These are phyloP conservation scores for Pseudogymnoascus sp. DNA, from an alignment of 2,329 filamentous ascomycete species.

Conservation along the genomic window DNA sequence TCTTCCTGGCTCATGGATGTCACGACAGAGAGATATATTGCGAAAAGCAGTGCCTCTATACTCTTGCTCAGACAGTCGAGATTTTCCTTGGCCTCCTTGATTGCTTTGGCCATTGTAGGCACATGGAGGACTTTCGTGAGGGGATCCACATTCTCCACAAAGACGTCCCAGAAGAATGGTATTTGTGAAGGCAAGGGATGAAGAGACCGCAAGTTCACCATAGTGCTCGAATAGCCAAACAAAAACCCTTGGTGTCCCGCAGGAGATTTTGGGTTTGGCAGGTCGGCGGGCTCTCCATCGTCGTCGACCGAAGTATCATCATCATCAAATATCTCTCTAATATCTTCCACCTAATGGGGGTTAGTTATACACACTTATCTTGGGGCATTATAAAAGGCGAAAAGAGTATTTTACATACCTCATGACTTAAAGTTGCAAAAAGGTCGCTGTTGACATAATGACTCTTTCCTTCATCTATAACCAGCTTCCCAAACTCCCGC, in stretches of 20 bases:
- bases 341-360: slow-evolving; percentile 19
- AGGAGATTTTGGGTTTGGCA: slow-evolving; percentile 18
- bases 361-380: not conserved
- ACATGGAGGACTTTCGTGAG: slow-evolving; percentile 64
- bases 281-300: slow-evolving; percentile 15
- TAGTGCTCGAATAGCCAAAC: slow-evolving; percentile 64
- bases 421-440: slow-evolving; percentile 64
- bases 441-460: slow-evolving; percentile 71
- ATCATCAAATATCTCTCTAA: slow-evolving; percentile 25
- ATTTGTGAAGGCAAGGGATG: slow-evolving; percentile 61
- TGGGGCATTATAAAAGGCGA: not conserved
- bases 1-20: slow-evolving; percentile 30
- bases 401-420: slow-evolving; percentile 39
- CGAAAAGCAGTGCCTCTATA: slow-evolving; percentile 42
- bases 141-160: slow-evolving; percentile 66
- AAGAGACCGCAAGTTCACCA: slow-evolving; percentile 54
- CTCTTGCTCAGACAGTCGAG: slow-evolving; percentile 43
- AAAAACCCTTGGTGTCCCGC: slow-evolving; percentile 61
- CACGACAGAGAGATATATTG: slow-evolving; percentile 47
- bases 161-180: slow-evolving; percentile 60
- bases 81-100: slow-evolving; percentile 53
- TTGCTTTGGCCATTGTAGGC: slow-evolving; percentile 53
- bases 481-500: slow-evolving; percentile 55
- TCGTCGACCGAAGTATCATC: slow-evolving; percentile 18
- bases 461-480: slow-evolving; percentile 59